These are phyloP conservation scores for Pistacia vera DNA, from an alignment of 345 rosid species.

Conservation along the genomic window DNA sequence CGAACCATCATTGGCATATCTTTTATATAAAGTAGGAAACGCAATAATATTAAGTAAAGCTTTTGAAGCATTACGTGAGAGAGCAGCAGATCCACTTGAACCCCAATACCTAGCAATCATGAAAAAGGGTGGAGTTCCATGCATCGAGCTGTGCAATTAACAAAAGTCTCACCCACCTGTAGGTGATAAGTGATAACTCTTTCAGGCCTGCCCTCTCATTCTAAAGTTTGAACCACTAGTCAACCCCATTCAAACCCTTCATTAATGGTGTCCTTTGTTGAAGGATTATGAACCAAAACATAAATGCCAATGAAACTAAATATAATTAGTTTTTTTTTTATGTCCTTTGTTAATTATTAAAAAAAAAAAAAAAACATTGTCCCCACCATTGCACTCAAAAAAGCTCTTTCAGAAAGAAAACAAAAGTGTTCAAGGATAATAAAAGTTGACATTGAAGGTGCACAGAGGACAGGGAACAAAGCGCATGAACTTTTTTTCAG, in stretches of 20 bases:
- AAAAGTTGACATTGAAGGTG: constrained; percentile 39
- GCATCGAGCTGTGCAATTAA: constrained; percentile 43
- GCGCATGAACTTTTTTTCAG: constrained; percentile 32
- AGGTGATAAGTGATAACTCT: not conserved
- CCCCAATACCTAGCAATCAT: constrained; percentile 34
- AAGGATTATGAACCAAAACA: not conserved
- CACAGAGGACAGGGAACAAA: constrained; percentile 33
- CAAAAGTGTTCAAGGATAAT: constrained; percentile 24
- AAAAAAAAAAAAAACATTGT: not conserved
- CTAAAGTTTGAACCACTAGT: constrained; percentile 15
- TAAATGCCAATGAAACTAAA: not conserved
- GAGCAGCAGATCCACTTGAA: constrained; percentile 10
- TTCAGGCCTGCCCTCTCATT: not conserved
- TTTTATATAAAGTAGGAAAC: constrained; percentile 23
- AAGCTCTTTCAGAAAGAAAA: constrained; percentile 28
- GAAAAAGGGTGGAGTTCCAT: constrained; percentile 33
- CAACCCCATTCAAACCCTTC: constrained; percentile 5
- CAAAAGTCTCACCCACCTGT: not conserved
- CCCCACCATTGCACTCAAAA: constrained; percentile 33
- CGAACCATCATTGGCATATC: constrained; percentile 17
- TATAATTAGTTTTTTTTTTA: not conserved
- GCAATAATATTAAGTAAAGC: constrained; percentile 8
- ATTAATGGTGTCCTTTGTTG: not conserved
- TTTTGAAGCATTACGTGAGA: constrained; percentile 14
- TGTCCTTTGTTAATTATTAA: not conserved